These are phyloP conservation scores for Aurifilum marmelostoma DNA, from an alignment of 2,329 filamentous ascomycete species.

Conservation along the genomic window DNA sequence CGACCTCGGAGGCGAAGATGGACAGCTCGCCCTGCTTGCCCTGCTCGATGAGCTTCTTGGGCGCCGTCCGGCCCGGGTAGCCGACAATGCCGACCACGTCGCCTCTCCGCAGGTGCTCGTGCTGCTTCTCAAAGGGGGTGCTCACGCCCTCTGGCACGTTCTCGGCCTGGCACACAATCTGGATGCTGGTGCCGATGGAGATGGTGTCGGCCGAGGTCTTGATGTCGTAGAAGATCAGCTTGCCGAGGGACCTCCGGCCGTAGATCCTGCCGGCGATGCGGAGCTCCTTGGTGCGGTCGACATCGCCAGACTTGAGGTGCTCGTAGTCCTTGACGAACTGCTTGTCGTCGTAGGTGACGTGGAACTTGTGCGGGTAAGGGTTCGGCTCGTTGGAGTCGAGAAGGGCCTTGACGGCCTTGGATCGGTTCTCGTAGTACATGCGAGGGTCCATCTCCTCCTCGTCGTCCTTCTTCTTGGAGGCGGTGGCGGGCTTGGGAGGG, in stretches of 20 bases:
- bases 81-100: slow-evolving; percentile 91
- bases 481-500: slow-evolving; percentile 54
- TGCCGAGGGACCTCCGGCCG: slow-evolving; percentile 81
- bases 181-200: slow-evolving; percentile 75
- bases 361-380: slow-evolving; percentile 93
- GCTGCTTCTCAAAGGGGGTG: slow-evolving; percentile 79
- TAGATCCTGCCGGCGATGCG: slow-evolving; percentile 86
- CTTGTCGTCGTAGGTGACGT: slow-evolving; percentile 79
- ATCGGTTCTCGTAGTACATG: slow-evolving; percentile 94
- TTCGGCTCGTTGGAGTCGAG: slow-evolving; percentile 74
- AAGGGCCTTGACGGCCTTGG: slow-evolving; percentile 74
- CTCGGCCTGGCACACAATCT: slow-evolving; percentile 90
- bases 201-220: slow-evolving; percentile 56
- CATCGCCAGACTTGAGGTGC: slow-evolving; percentile 78
- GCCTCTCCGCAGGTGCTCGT: slow-evolving; percentile 84
- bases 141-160: slow-evolving; percentile 67
- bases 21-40: slow-evolving; percentile 88
- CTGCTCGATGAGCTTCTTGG: slow-evolving; percentile 81
- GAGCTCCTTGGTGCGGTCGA: slow-evolving; percentile 73
- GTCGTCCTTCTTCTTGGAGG: slow-evolving; percentile 58
- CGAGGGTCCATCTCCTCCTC: slow-evolving; percentile 62
- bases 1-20: slow-evolving; percentile 86
- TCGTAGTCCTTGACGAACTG: slow-evolving; percentile 80
- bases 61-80: slow-evolving; percentile 81
- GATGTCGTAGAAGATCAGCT: slow-evolving; percentile 91